These are phyloP conservation scores for Fusarium sp. DNA, from an alignment of 2,329 filamentous ascomycete genomes.

Conservation along the genomic window DNA sequence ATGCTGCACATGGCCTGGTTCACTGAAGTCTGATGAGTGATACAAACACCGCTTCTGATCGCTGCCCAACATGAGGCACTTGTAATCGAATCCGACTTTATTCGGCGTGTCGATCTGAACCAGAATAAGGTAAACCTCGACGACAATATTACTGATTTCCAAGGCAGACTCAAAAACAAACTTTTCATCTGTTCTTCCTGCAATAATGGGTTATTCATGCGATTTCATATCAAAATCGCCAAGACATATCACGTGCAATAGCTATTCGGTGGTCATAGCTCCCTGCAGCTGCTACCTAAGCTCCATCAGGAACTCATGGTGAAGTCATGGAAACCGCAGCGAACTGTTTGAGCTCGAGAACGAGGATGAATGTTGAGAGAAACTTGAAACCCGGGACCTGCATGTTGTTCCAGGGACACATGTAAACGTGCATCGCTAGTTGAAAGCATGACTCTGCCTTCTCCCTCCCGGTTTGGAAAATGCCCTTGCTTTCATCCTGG, in stretches of 20 bases:
- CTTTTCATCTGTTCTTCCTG: slow-evolving; percentile 6
- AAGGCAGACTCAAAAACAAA: slow-evolving; percentile 8
- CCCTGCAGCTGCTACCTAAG: slow-evolving; percentile 41
- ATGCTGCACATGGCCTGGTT: neutral
- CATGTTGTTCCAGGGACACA: slow-evolving; percentile 36
- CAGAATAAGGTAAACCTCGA: slow-evolving; percentile 23
- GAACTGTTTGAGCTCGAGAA: slow-evolving; percentile 17
- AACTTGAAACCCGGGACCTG: slow-evolving; percentile 38
- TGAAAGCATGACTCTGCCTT: slow-evolving; percentile 16
- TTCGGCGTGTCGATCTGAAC: slow-evolving; percentile 37
- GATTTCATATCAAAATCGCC: neutral
- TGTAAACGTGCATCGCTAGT: slow-evolving; percentile 35
- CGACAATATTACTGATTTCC: slow-evolving; percentile 26
- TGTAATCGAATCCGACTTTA: slow-evolving; percentile 14
- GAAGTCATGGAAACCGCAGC: slow-evolving; percentile 29
- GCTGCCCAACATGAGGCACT: slow-evolving; percentile 42
- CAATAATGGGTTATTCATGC: slow-evolving; percentile 1
- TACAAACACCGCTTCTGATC: slow-evolving; percentile 21
- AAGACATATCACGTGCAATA: slow-evolving; percentile 45
- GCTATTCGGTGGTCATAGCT: slow-evolving; percentile 49
- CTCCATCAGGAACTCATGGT: slow-evolving; percentile 39
- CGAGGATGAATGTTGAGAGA: slow-evolving; percentile 16
- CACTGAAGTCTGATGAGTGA: neutral
- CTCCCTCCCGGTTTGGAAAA: slow-evolving; percentile 4
- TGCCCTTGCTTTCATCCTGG: slow-evolving; percentile 2